Conservation (phyloP, 2,329 filamentous ascomycete genomes). For the Paracoccidioides brasiliensis region DNA sequence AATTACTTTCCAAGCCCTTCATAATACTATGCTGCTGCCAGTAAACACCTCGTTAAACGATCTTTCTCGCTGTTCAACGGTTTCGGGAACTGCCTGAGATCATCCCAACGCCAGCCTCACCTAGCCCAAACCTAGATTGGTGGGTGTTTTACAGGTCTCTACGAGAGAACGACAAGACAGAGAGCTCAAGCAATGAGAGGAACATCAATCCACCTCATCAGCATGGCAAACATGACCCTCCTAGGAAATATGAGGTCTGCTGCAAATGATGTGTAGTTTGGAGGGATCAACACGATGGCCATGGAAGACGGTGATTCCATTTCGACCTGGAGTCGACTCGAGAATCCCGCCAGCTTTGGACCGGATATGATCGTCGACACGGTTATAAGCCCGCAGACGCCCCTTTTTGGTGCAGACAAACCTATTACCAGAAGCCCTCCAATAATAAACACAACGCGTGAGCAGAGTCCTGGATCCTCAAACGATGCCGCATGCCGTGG, state of each 20-base stretch:
- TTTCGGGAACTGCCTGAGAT: neutral
- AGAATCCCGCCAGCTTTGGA: slow-evolving; percentile 3
- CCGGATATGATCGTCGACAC: neutral
- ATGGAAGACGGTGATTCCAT: slow-evolving; percentile 10
- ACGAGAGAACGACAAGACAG: neutral
- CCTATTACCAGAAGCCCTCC: neutral
- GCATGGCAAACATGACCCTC: neutral
- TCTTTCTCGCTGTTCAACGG: neutral
- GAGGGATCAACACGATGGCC: slow-evolving; percentile 1
- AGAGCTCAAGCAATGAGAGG: neutral
- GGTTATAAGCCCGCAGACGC: neutral
- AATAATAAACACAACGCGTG: neutral
- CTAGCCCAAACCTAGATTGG: neutral
- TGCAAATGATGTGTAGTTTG: slow-evolving; percentile 7
- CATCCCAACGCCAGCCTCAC: neutral
- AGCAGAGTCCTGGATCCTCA: neutral
- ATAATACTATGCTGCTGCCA: neutral
- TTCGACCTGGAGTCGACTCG: slow-evolving; percentile 5
- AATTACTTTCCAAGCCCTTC: neutral
- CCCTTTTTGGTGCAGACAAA: neutral
- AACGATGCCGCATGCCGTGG: neutral
- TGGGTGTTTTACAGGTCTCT: neutral
- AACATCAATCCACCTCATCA: neutral
- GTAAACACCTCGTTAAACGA: neutral
- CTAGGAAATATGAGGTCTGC: neutral